Percentiles rank a stretch among this genome's conserved stretches.
Conservation (phyloP, 2,329 filamentous ascomycete species). For the Nemania bipapillata region DNA sequence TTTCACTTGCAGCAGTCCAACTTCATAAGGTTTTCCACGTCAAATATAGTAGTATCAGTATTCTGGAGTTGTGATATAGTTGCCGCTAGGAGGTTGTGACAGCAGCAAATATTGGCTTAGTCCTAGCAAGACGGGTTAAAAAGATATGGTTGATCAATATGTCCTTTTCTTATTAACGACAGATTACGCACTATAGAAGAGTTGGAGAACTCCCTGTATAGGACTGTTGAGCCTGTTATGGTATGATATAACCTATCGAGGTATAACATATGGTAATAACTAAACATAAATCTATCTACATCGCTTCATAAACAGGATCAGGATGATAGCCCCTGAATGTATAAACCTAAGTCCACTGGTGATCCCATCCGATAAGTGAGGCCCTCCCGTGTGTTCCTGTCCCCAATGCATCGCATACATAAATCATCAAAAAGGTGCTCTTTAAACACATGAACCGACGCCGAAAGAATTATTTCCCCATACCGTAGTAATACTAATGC, state of each 20-base stretch:
- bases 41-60: too few species aligned
- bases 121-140: too few species aligned
- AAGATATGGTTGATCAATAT: too few species aligned
- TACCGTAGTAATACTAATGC: not conserved
- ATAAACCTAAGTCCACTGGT: not conserved
- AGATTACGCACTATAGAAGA: not conserved
- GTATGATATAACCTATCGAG: not conserved
- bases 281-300: constrained; percentile 26
- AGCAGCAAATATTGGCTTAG: too few species aligned
- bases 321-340: not conserved
- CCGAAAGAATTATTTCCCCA: constrained; percentile 5
- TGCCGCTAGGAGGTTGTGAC: too few species aligned
- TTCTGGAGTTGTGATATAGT: too few species aligned
- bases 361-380: constrained; percentile 2
- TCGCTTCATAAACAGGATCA: constrained; percentile 22
- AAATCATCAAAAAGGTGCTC: constrained; percentile 13
- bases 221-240: constrained; percentile 1
- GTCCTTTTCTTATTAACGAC: too few species aligned
- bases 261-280: not conserved
- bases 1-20: too few species aligned
- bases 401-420: constrained; percentile 19
- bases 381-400: not conserved
- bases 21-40: too few species aligned
- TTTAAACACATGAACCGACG: constrained; percentile 11
- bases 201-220: not conserved